Base-by-base conservation (phyloP, 2,329 filamentous ascomycete genomes). In the Pseudocercospora crystallina region DNA sequence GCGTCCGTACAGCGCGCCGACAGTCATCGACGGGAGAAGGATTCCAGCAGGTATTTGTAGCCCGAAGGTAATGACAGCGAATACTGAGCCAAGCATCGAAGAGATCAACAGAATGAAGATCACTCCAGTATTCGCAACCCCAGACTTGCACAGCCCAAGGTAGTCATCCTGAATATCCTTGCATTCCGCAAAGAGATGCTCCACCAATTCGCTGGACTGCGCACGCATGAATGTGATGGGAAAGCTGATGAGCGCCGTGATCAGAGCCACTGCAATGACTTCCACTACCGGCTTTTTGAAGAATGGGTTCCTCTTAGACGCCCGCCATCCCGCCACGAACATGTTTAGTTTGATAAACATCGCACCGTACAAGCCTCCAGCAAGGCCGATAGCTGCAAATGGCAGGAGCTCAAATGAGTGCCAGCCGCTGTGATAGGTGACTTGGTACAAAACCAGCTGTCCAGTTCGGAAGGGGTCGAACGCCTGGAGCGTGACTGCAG, bases 301-400 rank as follows among this genome's bases (percentile, higher is more conserved):
- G 12, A 90, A 81, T 66, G 82, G 83, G 42, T 70, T 66, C n/a
- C 41, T 60, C n/a, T 79, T 72, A 31, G 83, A 79, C 64, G 87
- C 87, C 64, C 91, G 88, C 85, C 89, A 95, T 61, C 80, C 77
- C 2, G 90, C 87, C 34, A 97, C 79, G 52, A 80, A 81, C 85
- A 96, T 95, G 72, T 99, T 99, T 52, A 90, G 76, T 65, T 90
- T 92, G 75, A 97, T 96, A 69, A 99, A 96, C 45, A 96, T 80
- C 2, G 89, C 92, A 7, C 94, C 94, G 63, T 96, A 97, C 1
- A 97, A 75, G n/a, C 94, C 94, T 3, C 94, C 94, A 5, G 96
- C 72, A 32, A 97, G 83, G 5, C 94, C 94, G 2, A 99, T 82
- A 17, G 95, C 72, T 32, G 85, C 83, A 65, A 95, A 99, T 0